Base-by-base conservation (phyloP, 805 yeast species). In the Ogataea siamensis region DNA sequence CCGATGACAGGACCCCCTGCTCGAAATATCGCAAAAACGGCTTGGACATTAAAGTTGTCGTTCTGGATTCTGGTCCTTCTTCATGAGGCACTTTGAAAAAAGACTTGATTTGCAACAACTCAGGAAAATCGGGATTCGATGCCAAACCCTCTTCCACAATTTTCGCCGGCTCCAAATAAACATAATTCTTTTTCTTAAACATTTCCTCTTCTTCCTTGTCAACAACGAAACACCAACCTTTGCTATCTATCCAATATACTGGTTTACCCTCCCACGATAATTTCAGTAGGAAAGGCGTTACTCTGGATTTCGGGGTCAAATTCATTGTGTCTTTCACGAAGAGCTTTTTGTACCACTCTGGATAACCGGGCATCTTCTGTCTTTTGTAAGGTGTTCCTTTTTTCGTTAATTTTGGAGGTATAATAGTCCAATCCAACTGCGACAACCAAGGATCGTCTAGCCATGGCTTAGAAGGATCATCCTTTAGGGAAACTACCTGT, bases 211-310 rank as follows among this genome's bases (percentile, higher is more conserved):
- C 72, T 9, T 56, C 42, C 28, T 49, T 55, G 1, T 74, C 76
- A 2, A 79, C 87, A 35, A 78, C 66, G 54, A 93, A 88, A 51
- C 95, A 84, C 97, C 98, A 93, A 0, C 99, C 99, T 41, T 72
- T 64, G 3, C 71, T 54, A 32, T 82, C 80, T 0, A 82, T 70
- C 97, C 98, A 91, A 7, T 77, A 66, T 2, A 91, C 70, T 0
- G 98, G 96, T 42, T 73, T 71, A 0, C 78, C 82, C 49, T 88
- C 95, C 96, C 96, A 93, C 20, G 80, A 75, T 35, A 93, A 66
- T 43, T 80, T 76, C 40, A 93, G 68, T 22, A 93, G 61, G 4
- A 89, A 53, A 0, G 97, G 91, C 0, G 95, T 76, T 4, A 79
- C 65, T 47, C 98, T 68, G 0, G 95, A 71, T 37, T 87, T 73